Evolutionary conservation across 495 filamentous ascomycete genomes (phyloP).

Genomic region (Corynascus novoguineensis): DNA sequence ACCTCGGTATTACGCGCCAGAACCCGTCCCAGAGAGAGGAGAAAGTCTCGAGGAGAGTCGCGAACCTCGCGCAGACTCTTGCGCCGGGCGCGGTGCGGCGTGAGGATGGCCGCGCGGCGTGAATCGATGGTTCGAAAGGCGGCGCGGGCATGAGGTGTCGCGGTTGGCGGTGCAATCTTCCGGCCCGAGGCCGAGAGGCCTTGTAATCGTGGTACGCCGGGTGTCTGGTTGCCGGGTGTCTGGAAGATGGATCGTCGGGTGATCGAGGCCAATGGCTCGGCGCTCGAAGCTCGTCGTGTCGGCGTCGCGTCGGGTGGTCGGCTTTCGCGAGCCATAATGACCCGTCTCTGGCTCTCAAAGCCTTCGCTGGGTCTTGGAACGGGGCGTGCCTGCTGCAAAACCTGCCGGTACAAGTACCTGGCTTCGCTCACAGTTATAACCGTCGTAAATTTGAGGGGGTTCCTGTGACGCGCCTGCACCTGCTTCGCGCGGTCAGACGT

Average conservation of each 20-base stretch:
- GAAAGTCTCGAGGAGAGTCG: constrained; percentile 68
- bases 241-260: constrained; percentile 24
- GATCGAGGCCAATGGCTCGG: constrained; percentile 25
- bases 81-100: constrained; percentile 60
- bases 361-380: too few species aligned
- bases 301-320: constrained; percentile 29
- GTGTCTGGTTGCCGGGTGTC: constrained; percentile 26
- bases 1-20: constrained; percentile 55
- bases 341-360: too few species aligned
- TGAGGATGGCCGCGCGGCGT: constrained; percentile 65
- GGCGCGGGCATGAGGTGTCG: constrained; percentile 64
- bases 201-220: constrained; percentile 7
- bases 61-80: constrained; percentile 62
- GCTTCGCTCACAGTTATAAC: too few species aligned
- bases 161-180: constrained; percentile 27
- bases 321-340: constrained; percentile 28
- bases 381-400: too few species aligned
- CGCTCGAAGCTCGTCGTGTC: constrained; percentile 28
- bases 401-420: too few species aligned
- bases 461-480: constrained; percentile 2
- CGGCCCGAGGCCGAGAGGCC: constrained; percentile 36
- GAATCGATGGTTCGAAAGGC: constrained; percentile 62
- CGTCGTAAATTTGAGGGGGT: too few species aligned
- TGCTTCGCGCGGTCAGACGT: neutral
- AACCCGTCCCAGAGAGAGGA: constrained; percentile 61